These are phyloP conservation scores for Curvularia eragrostidis DNA, from an alignment of 2,329 filamentous ascomycete genomes.

Conservation along the genomic window DNA sequence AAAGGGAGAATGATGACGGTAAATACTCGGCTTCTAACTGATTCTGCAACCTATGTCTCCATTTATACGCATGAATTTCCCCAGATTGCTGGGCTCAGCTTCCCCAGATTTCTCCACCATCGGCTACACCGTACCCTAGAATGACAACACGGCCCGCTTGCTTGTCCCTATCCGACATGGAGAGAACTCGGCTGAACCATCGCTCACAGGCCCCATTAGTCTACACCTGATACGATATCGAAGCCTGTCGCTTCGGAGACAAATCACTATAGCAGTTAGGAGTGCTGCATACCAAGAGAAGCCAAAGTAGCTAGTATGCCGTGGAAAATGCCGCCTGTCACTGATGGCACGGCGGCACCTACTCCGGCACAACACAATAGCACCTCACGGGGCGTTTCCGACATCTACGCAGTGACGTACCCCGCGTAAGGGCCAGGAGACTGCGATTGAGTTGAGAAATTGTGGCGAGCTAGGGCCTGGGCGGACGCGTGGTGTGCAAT, in stretches of 20 bases:
- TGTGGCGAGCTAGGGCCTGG: slow-evolving; percentile 9
- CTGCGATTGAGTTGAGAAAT: slow-evolving; percentile 1
- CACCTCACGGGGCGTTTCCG: slow-evolving; percentile 3
- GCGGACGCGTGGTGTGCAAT: slow-evolving; percentile 12
- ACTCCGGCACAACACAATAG: slow-evolving; percentile 8
- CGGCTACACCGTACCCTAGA: slow-evolving; percentile 23
- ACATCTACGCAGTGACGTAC: slow-evolving; percentile 8
- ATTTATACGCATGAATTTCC: slow-evolving; percentile 15
- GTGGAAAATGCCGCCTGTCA: slow-evolving; percentile 5
- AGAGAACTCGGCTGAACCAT: background rate
- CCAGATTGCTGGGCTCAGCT: slow-evolving; percentile 12
- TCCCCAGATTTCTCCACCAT: slow-evolving; percentile 19
- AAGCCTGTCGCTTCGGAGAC: slow-evolving; percentile 15
- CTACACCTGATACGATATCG: slow-evolving; percentile 1
- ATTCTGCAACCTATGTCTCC: background rate
- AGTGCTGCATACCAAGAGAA: background rate
- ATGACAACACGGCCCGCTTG: slow-evolving; percentile 3
- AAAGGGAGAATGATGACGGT: background rate
- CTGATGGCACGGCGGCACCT: slow-evolving; percentile 8
- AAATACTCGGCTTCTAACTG: background rate
- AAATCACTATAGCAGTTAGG: slow-evolving; percentile 8
- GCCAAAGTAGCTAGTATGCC: slow-evolving; percentile 5
- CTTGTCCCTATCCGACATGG: slow-evolving; percentile 4
- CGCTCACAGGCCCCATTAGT: background rate
- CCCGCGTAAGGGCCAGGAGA: slow-evolving; percentile 10